A percentile compares a stretch with the other conserved stretches of the same genome.
phyloP scores from a whole-genome alignment of 2,329 filamentous ascomycete genomes.

The Trichoderma sp. region DNA sequence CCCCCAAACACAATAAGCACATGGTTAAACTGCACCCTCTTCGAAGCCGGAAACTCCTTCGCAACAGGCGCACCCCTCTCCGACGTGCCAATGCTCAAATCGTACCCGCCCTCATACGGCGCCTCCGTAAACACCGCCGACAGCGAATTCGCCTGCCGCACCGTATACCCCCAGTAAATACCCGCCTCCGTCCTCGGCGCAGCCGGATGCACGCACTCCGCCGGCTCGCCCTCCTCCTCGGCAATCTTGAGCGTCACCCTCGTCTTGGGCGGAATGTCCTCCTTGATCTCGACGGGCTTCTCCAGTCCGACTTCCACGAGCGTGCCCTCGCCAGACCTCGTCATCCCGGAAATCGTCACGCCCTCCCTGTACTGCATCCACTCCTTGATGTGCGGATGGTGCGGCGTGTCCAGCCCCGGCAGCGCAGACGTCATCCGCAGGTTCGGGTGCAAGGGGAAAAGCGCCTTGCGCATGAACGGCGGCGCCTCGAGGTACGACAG shows the following conservation, averaged over 20 bases:
- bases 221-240: conserved; percentile 47
- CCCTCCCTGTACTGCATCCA: conserved; percentile 82
- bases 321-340: conserved; percentile 50
- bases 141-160: conserved; percentile 67
- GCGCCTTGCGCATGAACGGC: conserved; percentile 72
- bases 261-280: conserved; percentile 68
- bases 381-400: conserved; percentile 75
- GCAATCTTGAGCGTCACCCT: conserved; percentile 71
- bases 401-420: conserved; percentile 80
- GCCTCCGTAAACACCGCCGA: conserved; percentile 77
- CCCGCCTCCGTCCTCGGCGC: conserved; percentile 73
- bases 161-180: conserved; percentile 84
- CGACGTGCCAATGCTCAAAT: conserved; percentile 80
- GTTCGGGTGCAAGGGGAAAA: conserved; percentile 81
- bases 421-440: conserved; percentile 71
- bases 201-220: conserved; percentile 67
- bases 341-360: conserved; percentile 58
- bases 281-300: conserved; percentile 57
- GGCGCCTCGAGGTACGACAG: conserved; percentile 83
- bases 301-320: conserved; percentile 61
- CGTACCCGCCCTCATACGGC: conserved; percentile 75
- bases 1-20: conserved; percentile 80
- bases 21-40: conserved; percentile 62
- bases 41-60: conserved; percentile 50
- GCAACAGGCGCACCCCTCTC: conserved; percentile 66